A percentile compares a stretch with the other conserved stretches of the same genome.
phyloP scores from a whole-genome alignment of 805 yeast species.

The Candida coleopterorum region DNA sequence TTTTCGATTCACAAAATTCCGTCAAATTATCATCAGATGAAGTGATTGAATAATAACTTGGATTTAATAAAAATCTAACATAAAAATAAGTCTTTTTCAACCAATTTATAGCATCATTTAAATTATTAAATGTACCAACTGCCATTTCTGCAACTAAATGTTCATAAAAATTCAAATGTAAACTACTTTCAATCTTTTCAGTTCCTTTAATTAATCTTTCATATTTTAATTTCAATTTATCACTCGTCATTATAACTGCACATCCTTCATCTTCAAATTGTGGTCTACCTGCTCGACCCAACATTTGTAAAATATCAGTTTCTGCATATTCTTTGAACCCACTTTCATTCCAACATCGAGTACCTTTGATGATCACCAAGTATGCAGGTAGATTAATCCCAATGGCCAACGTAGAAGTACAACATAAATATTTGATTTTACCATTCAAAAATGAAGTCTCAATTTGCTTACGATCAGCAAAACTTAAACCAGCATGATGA shows the following conservation, averaged over 20 bases:
- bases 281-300: constrained; percentile 64
- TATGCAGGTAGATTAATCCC: constrained; percentile 62
- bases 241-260: constrained; percentile 46
- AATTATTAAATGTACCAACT: constrained; percentile 29
- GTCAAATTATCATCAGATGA: constrained; percentile 19
- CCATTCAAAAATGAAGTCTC: constrained; percentile 45
- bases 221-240: constrained; percentile 29
- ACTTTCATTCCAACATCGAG: constrained; percentile 52
- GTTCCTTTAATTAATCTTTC: constrained; percentile 38
- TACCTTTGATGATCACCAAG: constrained; percentile 57
- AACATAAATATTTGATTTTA: constrained; percentile 41
- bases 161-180: constrained; percentile 14
- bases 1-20: constrained; percentile 26
- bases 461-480: constrained; percentile 41
- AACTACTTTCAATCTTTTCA: constrained; percentile 43
- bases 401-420: constrained; percentile 57
- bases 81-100: constrained; percentile 45
- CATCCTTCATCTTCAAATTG: constrained; percentile 50
- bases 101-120: constrained; percentile 42
- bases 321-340: constrained; percentile 50
- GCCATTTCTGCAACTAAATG: constrained; percentile 14
- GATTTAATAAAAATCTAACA: constrained; percentile 37
- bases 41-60: constrained; percentile 32
- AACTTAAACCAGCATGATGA: constrained; percentile 56
- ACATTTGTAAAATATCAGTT: constrained; percentile 56